Evolutionary conservation across 2,329 filamentous ascomycete genomes (phyloP).

Genomic region (Monilinia fructicola): DNA sequence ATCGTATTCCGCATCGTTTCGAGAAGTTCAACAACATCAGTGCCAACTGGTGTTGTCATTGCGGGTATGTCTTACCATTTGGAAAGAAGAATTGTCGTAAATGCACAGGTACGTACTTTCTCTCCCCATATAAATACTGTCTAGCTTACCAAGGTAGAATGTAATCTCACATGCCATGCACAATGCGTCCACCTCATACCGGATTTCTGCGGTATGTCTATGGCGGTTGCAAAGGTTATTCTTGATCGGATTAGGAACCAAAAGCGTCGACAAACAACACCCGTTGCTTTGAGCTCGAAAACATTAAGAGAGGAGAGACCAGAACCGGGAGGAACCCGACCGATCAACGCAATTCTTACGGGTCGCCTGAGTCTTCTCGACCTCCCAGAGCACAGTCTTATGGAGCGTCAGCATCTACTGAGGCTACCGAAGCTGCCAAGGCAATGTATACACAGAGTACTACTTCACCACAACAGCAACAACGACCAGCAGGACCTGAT

Average conservation of each 20-base stretch:
- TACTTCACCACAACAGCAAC: conserved; percentile 45
- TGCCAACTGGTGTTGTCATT: conserved; percentile 99
- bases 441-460: conserved; percentile 56
- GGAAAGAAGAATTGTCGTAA: conserved; percentile 94
- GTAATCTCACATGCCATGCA: conserved; percentile 84
- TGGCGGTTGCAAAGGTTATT: conserved; percentile 95
- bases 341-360: conserved; percentile 37
- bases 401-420: conserved; percentile 46
- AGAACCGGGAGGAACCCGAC: conserved; percentile 24
- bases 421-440: conserved; percentile 65
- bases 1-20: conserved; percentile 97
- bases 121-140: not conserved
- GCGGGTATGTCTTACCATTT: conserved; percentile 91
- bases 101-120: conserved; percentile 67
- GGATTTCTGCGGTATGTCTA: conserved; percentile 99
- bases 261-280: conserved; percentile 59
- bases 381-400: conserved; percentile 41
- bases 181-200: conserved; percentile 93
- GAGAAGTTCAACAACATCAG: conserved; percentile 96
- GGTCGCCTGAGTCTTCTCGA: conserved; percentile 34
- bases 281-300: conserved; percentile 34
- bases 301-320: conserved; percentile 35
- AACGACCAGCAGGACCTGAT: conserved; percentile 52
- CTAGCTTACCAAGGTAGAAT: conserved; percentile 60
- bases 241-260: conserved; percentile 79